Conservation (phyloP, 257 asterid species). For the Thymus quinquecostatus region DNA sequence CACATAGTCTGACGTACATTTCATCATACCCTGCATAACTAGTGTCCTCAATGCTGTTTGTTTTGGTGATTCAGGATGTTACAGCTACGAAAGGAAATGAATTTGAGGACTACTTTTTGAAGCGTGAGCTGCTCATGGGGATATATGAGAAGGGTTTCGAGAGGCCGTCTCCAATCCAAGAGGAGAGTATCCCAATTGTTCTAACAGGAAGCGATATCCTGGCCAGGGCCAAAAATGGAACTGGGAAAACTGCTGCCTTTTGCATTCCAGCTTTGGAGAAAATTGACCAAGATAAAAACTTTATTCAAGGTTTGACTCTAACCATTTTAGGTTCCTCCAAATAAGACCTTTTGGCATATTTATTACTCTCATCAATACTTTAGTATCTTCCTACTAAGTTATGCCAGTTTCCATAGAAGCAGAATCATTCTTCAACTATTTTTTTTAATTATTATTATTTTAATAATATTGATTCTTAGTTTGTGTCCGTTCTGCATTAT, state of each 20-base stretch:
- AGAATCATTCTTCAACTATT: background rate
- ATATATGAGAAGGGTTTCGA: constrained; percentile 88
- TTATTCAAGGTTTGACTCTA: constrained; percentile 63
- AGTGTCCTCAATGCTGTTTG: constrained; percentile 18
- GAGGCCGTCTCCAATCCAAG: constrained; percentile 84
- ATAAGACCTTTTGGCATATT: constrained; percentile 6
- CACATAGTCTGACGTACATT: constrained; percentile 9
- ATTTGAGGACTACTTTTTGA: constrained; percentile 83
- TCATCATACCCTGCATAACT: constrained; percentile 1
- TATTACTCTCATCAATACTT: background rate
- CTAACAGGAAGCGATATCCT: constrained; percentile 80
- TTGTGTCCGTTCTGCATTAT: constrained; percentile 22
- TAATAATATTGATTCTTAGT: constrained; percentile 2
- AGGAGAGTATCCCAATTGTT: constrained; percentile 84
- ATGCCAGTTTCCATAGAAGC: constrained; percentile 1
- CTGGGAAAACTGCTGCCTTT: constrained; percentile 89
- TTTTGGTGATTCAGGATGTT: constrained; percentile 58
- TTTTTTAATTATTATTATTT: constrained; percentile 5
- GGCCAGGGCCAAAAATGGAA: constrained; percentile 89
- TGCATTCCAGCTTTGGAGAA: constrained; percentile 80
- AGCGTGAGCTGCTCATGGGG: constrained; percentile 87
- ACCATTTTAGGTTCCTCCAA: constrained; percentile 23
- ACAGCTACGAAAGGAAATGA: constrained; percentile 90
- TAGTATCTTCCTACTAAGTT: background rate
- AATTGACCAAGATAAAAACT: constrained; percentile 68